Evolutionary conservation across 306 rosid genomes (phyloP), one percentile per base, ranked within the genome.

Genomic region (Benincasa hispida): DNA sequence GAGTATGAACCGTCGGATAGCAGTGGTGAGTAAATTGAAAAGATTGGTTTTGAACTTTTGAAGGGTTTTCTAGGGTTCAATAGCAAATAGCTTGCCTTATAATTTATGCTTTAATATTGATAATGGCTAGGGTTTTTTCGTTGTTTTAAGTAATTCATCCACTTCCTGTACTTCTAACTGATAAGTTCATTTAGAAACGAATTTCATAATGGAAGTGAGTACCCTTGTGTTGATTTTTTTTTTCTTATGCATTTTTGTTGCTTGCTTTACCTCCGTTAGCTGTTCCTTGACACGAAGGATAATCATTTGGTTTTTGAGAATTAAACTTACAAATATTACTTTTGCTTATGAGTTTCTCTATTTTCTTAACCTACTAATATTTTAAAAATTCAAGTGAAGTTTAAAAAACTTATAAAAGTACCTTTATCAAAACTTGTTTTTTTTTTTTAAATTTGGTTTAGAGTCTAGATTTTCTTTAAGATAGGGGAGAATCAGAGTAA

Each of bases 1-100:
- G 97, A 88, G 62, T 85, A 86, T 85, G 88, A 88, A 72, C 88
- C 79, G 77, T 83, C 93, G 14, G 97, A 91, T 82, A 89, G 93
- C 86, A 91, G 97, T 60, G 97, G 97, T 91, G 85, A 82, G 96
- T 58, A 60, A 76, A 50, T 72, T 19, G 24, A 51, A 15, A 72
- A 17, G 47, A 28, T 72, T 72, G 61, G 58, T 18, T 72, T 74
- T 80, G 48, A 50, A 21, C 19, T 37, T 37, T 66, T 11, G 51
- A 37, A 39, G 62, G 62, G 63, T 85, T 39, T 61, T 53, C 37
- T 45, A 39, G 37, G 70, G 70, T 72, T 75, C 48, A 27, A 34
- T 25, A 72, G 69, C 48, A 27, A 45, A 34, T 24, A 66, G 57
- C 39, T 30, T 47, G 56, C 24, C 61, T 19, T 18, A 4, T 18